Percentiles rank a stretch among this genome's conserved stretches.
Conservation (phyloP, 2,329 filamentous ascomycete genomes). For the Fusarium goolgardi region DNA sequence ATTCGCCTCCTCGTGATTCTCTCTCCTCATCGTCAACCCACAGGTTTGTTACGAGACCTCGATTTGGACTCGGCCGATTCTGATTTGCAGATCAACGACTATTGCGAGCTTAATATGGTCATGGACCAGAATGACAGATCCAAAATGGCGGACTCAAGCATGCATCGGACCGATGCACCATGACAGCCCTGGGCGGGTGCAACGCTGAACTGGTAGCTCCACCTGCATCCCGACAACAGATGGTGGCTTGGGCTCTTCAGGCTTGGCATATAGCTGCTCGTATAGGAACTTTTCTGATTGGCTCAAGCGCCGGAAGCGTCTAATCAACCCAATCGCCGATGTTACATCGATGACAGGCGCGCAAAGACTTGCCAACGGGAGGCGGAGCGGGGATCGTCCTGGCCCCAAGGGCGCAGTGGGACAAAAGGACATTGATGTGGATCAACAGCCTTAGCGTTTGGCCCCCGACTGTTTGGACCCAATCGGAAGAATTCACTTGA, state of each 20-base stretch:
- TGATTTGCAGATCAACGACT: constrained; percentile 6
- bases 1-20: constrained; percentile 7
- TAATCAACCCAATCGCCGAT: constrained; percentile 49
- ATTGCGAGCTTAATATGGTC: not conserved
- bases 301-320: constrained; percentile 43
- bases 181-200: constrained; percentile 29
- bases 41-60: constrained; percentile 1
- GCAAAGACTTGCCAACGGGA: constrained; percentile 30
- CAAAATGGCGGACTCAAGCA: constrained; percentile 24
- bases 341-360: constrained; percentile 38
- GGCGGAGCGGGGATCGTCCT: constrained; percentile 29
- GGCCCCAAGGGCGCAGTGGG: constrained; percentile 36
- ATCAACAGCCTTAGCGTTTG: constrained; percentile 47
- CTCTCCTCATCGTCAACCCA: constrained; percentile 6
- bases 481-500: constrained; percentile 49
- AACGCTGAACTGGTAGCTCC: constrained; percentile 20
- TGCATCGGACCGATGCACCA: constrained; percentile 32
- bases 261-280: constrained; percentile 35
- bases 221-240: constrained; percentile 17
- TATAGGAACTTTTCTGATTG: constrained; percentile 21
- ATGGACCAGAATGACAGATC: constrained; percentile 19
- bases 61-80: constrained; percentile 5
- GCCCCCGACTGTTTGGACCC: constrained; percentile 39
- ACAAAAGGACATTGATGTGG: constrained; percentile 51
- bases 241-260: constrained; percentile 27